phyloP scores from a whole-genome alignment of 2,329 filamentous ascomycete species.

The Fonsecaea monophora region DNA sequence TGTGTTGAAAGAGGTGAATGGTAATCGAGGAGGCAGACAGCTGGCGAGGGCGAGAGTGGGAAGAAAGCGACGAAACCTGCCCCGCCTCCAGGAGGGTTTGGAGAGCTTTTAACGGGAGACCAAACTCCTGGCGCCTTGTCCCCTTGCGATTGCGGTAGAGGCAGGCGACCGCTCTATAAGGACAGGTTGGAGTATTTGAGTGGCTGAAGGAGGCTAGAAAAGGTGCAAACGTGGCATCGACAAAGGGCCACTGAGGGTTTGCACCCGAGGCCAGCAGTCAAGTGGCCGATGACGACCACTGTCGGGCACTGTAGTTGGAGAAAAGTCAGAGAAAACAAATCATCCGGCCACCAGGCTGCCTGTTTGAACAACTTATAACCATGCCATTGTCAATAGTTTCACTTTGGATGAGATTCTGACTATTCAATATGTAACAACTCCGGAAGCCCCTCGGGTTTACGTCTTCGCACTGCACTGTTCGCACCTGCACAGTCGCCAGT shows the following conservation, averaged over 20 bases:
- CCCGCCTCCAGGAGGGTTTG: constrained; percentile 23
- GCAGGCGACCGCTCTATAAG: constrained; percentile 19
- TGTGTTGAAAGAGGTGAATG: not conserved
- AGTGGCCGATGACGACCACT: constrained; percentile 15
- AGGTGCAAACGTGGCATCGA: constrained; percentile 28
- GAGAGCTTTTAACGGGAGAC: constrained; percentile 23
- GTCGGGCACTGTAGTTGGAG: constrained; percentile 7
- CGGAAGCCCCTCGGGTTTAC: not conserved
- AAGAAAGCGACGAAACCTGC: constrained; percentile 25
- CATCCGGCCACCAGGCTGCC: constrained; percentile 7
- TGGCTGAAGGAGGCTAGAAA: constrained; percentile 15
- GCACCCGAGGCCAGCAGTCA: constrained; percentile 2
- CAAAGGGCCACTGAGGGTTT: constrained; percentile 7
- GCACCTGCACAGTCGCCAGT: not conserved
- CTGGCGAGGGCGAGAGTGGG: constrained; percentile 12
- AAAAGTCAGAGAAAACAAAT: constrained; percentile 17
- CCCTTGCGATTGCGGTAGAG: constrained; percentile 14
- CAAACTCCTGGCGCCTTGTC: constrained; percentile 8
- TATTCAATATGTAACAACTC: not conserved
- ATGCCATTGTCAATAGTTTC: not conserved
- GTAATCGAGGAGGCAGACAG: constrained; percentile 3
- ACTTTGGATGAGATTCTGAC: not conserved
- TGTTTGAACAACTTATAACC: not conserved
- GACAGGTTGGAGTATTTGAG: constrained; percentile 25
- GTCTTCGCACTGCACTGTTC: not conserved